Evolutionary conservation across 345 rosid genomes (phyloP), one percentile per base, ranked within the genome.

Genomic region (Hibiscus mutabilis): DNA sequence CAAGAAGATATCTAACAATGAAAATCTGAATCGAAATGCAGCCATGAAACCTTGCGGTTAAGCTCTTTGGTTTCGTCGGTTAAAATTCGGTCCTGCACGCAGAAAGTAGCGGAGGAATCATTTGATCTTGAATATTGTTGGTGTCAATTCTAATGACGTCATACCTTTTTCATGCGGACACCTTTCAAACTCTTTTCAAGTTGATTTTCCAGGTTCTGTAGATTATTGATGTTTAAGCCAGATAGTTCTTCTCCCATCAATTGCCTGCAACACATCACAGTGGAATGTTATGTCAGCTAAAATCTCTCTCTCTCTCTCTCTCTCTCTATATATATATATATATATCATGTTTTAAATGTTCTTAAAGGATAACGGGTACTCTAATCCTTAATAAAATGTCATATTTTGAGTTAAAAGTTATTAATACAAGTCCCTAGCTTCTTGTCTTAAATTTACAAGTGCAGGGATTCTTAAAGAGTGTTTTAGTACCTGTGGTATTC

Each of bases 151-250:
- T 33, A 10, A 31, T 56, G 37, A 46, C 55, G n/a, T 40, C 63
- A 40, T 74, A 82, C 97, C 96, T 89, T 91, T 74, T 83, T 91
- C 77, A 53, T 37, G n/a, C 90, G 88, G 67, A 92, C 81, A 8
- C 87, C 86, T 70, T 81, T 85, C 69, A 89, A 79, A 73, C 97
- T 87, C 75, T 77, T 77, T 61, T 90, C 97, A 35, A 92, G 83
- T 79, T 88, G 85, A 75, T 78, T 86, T 79, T 90, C 96, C 74
- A 90, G 78, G 73, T 84, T 86, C 70, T 88, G 88, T 51, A 92
- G 80, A 70, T 86, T 90, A 44, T 77, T 86, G 66, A 78, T 68
- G 37, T 77, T 76, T 70, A 92, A 76, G 71, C 94, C 92, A 46
- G 94, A 83, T 70, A 92, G 86, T 70, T 86, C 80, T 31, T 31